Conservation (phyloP, 257 asterid species). For the Solanum pennellii region DNA sequence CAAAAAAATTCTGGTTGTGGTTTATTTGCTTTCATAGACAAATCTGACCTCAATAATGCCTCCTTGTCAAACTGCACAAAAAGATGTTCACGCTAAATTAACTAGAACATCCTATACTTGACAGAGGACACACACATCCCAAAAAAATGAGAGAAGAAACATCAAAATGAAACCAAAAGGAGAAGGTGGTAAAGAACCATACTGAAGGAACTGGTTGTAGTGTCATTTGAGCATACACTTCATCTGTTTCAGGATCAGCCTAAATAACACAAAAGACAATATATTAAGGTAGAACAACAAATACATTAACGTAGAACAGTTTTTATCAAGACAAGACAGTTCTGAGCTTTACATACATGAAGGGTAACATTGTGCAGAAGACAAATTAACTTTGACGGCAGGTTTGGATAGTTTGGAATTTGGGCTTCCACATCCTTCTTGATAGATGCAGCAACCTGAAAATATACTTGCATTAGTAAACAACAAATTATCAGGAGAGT, state of each 20-base stretch:
- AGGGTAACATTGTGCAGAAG: conserved; percentile 82
- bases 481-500: neutral
- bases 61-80: conserved; percentile 72
- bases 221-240: conserved; percentile 98
- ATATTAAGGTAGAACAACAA: neutral
- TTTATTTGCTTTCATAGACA: conserved; percentile 73
- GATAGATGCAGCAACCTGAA: conserved; percentile 98
- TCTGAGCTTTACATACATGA: conserved; percentile 42
- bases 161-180: neutral
- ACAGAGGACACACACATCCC: neutral
- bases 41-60: conserved; percentile 69
- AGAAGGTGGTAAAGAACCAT: neutral
- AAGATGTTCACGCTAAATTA: neutral
- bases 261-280: conserved; percentile 3
- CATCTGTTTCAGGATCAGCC: conserved; percentile 98
- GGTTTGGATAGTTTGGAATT: conserved; percentile 91
- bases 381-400: conserved; percentile 84
- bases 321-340: neutral
- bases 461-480: neutral
- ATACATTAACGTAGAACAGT: neutral
- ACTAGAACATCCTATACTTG: neutral
- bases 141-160: neutral
- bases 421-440: conserved; percentile 66
- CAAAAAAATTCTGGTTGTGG: conserved; percentile 93
- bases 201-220: conserved; percentile 68